Evolutionary conservation across 371 early-diverging fungal genomes (phyloP), one percentile per base, ranked within the genome.

Genomic region (Fennellomyces sp.): DNA sequence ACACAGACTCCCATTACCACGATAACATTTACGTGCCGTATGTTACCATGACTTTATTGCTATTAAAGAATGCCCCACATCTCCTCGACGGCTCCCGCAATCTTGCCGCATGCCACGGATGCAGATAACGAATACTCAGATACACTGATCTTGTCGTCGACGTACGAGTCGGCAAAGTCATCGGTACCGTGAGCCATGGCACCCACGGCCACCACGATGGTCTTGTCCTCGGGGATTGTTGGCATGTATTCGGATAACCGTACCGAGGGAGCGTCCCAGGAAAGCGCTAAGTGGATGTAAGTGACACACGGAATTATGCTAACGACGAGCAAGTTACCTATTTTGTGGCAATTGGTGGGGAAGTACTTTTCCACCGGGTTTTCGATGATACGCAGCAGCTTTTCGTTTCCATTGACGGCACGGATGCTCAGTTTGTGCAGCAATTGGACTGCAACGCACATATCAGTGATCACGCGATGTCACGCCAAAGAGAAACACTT

Each of bases 151-250:
- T 97, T 98, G 57, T 96, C 95, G 74, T 97, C 97, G 19, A 93
- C 92, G 64, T 91, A 92, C n/a, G 86, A 71, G 68, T 97, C 97
- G 1, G 93, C 97, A 87, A 95, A 97, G 67, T 92, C 86, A 71
- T 97, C 97, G 29, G 82, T 82, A 51, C 99, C 98, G 68, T 95
- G 96, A n/a, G 98, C 96, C 90, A 97, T 90, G 11, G 98, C 97
- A 56, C 98, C 98, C 29, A 99, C 87, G 31, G 94, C 93, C 35
- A 97, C 92, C 8, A 92, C 92, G 35, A 97, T 84, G 48, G 88
- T 88, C 63, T 92, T 83, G 54, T 93, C 91, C 35, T 78, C 72
- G 2, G 92, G 92, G 26, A 97, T 81, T 5, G 90, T 86, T 12
- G 89, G 85, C 64, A 96, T 65, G 72, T 92, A 97, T 48, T 90